phyloP scores from a whole-genome alignment of 495 filamentous ascomycete genomes.

The Hyaloscypha bicolor region DNA sequence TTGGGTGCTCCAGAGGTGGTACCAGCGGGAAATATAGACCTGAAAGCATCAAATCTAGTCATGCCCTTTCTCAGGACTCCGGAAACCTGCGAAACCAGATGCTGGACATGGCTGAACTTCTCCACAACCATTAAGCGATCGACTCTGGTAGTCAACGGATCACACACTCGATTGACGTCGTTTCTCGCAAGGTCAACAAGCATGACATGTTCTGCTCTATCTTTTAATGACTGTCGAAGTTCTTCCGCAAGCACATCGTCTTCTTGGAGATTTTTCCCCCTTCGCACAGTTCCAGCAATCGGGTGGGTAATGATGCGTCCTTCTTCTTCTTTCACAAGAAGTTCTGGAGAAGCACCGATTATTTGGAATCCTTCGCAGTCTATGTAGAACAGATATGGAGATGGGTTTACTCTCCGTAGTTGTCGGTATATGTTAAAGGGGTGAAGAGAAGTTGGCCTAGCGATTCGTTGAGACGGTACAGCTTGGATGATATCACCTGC shows the following conservation, averaged over 20 bases:
- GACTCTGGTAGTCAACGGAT: conserved; percentile 83
- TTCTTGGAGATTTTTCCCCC: conserved; percentile 77
- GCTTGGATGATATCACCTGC: conserved; percentile 96
- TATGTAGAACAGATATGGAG: conserved; percentile 95
- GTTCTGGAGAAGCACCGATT: conserved; percentile 90
- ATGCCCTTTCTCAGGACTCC: conserved; percentile 79
- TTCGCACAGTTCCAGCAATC: conserved; percentile 91
- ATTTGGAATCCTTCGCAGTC: conserved; percentile 90
- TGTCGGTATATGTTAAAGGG: conserved; percentile 99
- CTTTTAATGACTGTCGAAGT: conserved; percentile 80
- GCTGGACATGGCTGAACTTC: conserved; percentile 94
- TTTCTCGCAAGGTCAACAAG: conserved; percentile 96
- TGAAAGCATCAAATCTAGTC: conserved; percentile 94
- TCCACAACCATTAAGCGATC: conserved; percentile 96
- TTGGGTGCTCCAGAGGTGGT: conserved; percentile 95
- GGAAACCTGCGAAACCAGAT: conserved; percentile 92
- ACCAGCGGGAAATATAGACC: conserved; percentile 93
- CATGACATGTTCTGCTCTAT: conserved; percentile 98
- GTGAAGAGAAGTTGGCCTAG: conserved; percentile 84
- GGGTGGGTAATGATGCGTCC: conserved; percentile 94
- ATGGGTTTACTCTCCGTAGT: conserved; percentile 92
- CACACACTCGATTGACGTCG: conserved; percentile 94
- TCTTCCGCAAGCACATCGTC: conserved; percentile 79
- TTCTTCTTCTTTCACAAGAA: conserved; percentile 86
- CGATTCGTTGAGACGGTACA: conserved; percentile 91